Evolutionary conservation across 495 filamentous ascomycete species (phyloP), one percentile per base, ranked within the genome.

Genomic region (Penicillium ucsense): DNA sequence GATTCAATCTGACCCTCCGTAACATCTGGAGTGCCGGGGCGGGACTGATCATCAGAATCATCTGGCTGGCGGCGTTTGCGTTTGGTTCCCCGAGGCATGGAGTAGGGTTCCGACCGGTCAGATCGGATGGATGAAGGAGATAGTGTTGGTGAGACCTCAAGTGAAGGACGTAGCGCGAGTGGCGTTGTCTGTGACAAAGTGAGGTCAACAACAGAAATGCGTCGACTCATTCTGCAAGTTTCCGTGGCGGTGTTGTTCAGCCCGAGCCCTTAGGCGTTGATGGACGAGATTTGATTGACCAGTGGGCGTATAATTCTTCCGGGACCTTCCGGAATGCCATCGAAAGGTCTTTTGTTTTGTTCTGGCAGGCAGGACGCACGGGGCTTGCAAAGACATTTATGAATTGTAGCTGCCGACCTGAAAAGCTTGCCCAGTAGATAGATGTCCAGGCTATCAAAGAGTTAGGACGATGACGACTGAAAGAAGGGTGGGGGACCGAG

Each of bases 11-110:
- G 40, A 8, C 30, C 38, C 33, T 35, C 33, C 10, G 34, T 5
- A 31, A 5, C 12, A 31, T 36, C 12, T 20, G 46, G 11, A 9
- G 37, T 9, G 1, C 8, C 11, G 3, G 38, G 8, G 11, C 30
- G 28, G 8, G 28, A 29, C 1, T 37, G 31, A n/a, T 33, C 40
- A 48, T 37, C 29, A 4, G 35, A 34, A 3, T 43, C 33, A 10
- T 48, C 20, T 20, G 20, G 20, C 20, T 20, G 45, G 4, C 41
- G 43, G 41, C 56, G 53, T 36, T 59, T 59, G 28, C 56, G 53
- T 27, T 59, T 59, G n/a, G 41, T 41, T 32, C 45, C 43, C 29
- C 51, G 36, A 29, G 56, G 43, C 51, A 55, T 49, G 11, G 28
- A 7, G 43, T 33, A 9, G 7, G 35, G 29, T 12, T 43, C 44